Percentiles rank a stretch among this genome's conserved stretches.
Evolutionary conservation across 179 eudicot species (phyloP).

Genomic region (Drosera spatulata): DNA sequence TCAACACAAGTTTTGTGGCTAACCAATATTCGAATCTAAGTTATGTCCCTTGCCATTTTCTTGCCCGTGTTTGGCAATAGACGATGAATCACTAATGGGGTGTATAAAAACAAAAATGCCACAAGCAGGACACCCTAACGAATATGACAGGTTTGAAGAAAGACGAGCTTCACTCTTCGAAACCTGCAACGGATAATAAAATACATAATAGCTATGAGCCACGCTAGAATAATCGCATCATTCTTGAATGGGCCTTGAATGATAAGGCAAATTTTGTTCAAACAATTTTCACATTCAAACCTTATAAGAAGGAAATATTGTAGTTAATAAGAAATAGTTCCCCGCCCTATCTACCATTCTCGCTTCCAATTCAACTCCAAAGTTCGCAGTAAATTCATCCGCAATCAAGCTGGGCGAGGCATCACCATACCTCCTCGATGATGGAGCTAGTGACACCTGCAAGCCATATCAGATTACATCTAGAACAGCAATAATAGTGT

Average conservation of each 20-base stretch:
- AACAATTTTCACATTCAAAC: constrained; percentile 22
- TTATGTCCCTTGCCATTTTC: constrained; percentile 20
- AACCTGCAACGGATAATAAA: constrained; percentile 37
- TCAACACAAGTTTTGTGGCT: constrained; percentile 15
- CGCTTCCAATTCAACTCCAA: constrained; percentile 35
- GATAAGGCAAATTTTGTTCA: no score
- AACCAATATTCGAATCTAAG: constrained; percentile 13
- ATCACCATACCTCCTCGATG: constrained; percentile 14
- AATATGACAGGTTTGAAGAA: constrained; percentile 49
- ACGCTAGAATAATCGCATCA: no score
- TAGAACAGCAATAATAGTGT: neutral
- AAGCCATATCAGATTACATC: neutral
- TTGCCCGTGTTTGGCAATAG: constrained; percentile 14
- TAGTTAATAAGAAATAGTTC: constrained; percentile 67
- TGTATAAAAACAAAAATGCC: constrained; percentile 60
- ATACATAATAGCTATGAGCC: neutral
- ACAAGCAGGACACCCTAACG: constrained; percentile 58
- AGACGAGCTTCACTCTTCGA: constrained; percentile 55
- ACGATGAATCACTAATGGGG: constrained; percentile 33
- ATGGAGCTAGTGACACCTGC: constrained; percentile 73
- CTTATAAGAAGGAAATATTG: constrained; percentile 69
- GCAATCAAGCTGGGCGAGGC: constrained; percentile 47
- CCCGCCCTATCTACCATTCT: constrained; percentile 37
- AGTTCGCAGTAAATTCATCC: constrained; percentile 39
- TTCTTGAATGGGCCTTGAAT: no score